These are phyloP conservation scores for Trematosphaeria pertusa DNA, from an alignment of 2,329 filamentous ascomycete genomes.

Conservation along the genomic window DNA sequence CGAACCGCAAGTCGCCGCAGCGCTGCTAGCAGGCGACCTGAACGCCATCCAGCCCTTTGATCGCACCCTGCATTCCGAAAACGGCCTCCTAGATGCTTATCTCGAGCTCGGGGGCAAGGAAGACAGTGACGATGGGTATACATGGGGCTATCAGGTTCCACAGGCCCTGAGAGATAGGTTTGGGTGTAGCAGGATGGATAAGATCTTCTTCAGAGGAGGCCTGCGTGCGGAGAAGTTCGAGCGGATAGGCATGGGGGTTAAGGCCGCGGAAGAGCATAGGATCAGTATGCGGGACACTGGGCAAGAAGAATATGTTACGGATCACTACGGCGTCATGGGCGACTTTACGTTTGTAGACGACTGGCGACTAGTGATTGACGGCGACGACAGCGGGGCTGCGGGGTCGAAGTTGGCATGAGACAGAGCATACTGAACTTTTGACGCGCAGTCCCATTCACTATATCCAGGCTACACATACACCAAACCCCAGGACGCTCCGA, in stretches of 20 bases:
- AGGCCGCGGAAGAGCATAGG: slow-evolving; percentile 47
- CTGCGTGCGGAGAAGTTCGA: slow-evolving; percentile 48
- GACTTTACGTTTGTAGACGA: slow-evolving; percentile 23
- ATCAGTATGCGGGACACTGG: slow-evolving; percentile 39
- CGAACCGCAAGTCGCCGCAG: slow-evolving; percentile 46
- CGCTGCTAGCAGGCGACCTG: slow-evolving; percentile 62
- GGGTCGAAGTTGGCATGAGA: slow-evolving; percentile 3
- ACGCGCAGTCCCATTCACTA: no score
- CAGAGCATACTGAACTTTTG: no score
- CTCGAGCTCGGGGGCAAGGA: slow-evolving; percentile 60
- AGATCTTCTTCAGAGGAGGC: slow-evolving; percentile 57
- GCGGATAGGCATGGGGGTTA: slow-evolving; percentile 57
- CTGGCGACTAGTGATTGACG: slow-evolving; percentile 8
- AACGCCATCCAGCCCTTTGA: slow-evolving; percentile 66
- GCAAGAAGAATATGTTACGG: slow-evolving; percentile 58
- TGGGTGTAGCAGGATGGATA: slow-evolving; percentile 63
- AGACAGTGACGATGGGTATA: slow-evolving; percentile 60
- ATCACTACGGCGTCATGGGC: slow-evolving; percentile 57
- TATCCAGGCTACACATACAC: no score
- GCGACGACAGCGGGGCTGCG: not conserved
- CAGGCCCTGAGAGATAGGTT: slow-evolving; percentile 52
- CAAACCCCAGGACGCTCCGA: no score
- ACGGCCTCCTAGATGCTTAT: slow-evolving; percentile 60
- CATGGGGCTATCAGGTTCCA: slow-evolving; percentile 64
- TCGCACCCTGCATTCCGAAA: slow-evolving; percentile 55